phyloP scores from a whole-genome alignment of 495 filamentous ascomycete genomes.

The Extremus antarcticus region DNA sequence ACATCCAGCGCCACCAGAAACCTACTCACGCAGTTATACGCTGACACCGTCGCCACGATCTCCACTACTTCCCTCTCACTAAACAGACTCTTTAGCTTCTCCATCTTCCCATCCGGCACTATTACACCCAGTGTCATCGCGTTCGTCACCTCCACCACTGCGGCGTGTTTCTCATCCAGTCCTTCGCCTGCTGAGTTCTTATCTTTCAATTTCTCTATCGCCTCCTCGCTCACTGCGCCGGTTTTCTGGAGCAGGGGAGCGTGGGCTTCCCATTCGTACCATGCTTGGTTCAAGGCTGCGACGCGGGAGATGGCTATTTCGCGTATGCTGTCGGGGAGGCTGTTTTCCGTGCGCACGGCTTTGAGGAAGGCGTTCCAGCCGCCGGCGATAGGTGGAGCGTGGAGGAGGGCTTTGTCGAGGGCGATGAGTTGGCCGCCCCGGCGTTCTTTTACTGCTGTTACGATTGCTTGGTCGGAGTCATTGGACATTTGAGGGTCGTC shows the following conservation, averaged over 20 bases:
- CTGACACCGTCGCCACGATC: slow-evolving; percentile 54
- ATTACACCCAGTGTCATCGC: slow-evolving; percentile 59
- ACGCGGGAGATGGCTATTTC: slow-evolving; percentile 68
- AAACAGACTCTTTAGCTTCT: slow-evolving; percentile 44
- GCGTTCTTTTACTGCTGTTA: slow-evolving; percentile 50
- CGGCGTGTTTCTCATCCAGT: slow-evolving; percentile 49
- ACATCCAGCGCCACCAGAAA: slow-evolving; percentile 25
- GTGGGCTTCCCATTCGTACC: slow-evolving; percentile 74
- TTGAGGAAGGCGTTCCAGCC: slow-evolving; percentile 73
- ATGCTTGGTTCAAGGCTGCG: slow-evolving; percentile 59
- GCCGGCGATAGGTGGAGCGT: slow-evolving; percentile 59
- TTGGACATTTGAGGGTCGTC: slow-evolving; percentile 13
- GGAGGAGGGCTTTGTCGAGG: slow-evolving; percentile 63
- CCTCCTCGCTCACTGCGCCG: slow-evolving; percentile 21
- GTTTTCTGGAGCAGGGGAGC: slow-evolving; percentile 45
- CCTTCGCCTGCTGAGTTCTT: slow-evolving; percentile 16
- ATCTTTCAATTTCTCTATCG: slow-evolving; percentile 18
- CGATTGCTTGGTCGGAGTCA: slow-evolving; percentile 35
- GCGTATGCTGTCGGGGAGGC: slow-evolving; percentile 46
- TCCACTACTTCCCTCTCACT: slow-evolving; percentile 62
- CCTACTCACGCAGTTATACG: slow-evolving; percentile 22
- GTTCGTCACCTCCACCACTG: slow-evolving; percentile 59
- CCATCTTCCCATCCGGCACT: slow-evolving; percentile 56
- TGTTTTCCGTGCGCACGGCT: slow-evolving; percentile 57
- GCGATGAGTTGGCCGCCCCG: slow-evolving; percentile 55